Conservation (phyloP, 176 grass and related monocot species). For the Oryza officinalis region DNA sequence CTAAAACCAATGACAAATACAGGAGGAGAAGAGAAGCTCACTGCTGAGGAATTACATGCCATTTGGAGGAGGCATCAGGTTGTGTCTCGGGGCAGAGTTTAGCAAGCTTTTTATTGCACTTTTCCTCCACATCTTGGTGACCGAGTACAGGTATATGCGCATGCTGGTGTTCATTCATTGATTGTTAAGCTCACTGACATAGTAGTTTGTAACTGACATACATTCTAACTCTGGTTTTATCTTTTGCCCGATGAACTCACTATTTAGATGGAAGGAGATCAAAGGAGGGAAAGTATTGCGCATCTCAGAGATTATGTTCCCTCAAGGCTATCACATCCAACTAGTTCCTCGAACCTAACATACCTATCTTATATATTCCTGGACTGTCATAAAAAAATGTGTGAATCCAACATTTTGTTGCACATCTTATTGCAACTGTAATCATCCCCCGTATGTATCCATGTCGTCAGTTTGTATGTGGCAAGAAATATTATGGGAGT, state of each 20-base stretch:
- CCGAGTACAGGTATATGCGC: conserved; percentile 8
- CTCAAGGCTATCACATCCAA: conserved; percentile 28
- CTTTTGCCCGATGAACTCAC: background rate
- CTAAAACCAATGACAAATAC: background rate
- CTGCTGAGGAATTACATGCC: conserved; percentile 30
- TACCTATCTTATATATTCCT: background rate
- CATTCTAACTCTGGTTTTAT: no score
- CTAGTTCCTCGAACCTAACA: background rate
- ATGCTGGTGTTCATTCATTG: background rate
- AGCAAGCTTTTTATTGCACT: conserved; percentile 17
- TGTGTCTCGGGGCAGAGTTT: conserved; percentile 28
- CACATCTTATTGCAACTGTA: no score
- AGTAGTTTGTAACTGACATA: background rate
- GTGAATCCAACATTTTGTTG: background rate
- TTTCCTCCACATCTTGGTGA: conserved; percentile 30
- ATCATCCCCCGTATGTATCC: no score
- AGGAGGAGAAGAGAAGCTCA: conserved; percentile 30
- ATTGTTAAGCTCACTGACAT: background rate
- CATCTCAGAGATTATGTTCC: conserved; percentile 34
- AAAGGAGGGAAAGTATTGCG: conserved; percentile 22
- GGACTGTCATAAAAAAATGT: background rate
- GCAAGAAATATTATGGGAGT: no score
- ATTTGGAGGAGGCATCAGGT: conserved; percentile 31
- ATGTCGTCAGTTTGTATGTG: no score
- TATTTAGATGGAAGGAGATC: conserved; percentile 26